A percentile compares a stretch with the other conserved stretches of the same genome.
These are phyloP conservation scores for Globisporangium rhizosaccharum DNA, from an alignment of 352 stramenopile species.

Conservation along the genomic window DNA sequence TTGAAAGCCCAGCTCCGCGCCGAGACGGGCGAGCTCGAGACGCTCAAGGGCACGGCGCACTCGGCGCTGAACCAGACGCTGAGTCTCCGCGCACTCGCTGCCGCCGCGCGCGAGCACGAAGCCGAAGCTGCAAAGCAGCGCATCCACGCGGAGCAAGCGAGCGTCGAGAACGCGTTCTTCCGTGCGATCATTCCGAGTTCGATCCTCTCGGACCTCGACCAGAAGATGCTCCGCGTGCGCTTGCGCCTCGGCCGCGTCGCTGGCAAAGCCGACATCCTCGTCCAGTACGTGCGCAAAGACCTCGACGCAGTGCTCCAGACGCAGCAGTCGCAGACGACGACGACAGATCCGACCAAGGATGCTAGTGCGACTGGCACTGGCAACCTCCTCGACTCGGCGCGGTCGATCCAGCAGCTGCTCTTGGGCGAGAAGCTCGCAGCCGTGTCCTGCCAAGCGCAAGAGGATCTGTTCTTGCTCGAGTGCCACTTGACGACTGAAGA, in stretches of 20 bases:
- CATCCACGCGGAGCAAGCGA: constrained; percentile 57
- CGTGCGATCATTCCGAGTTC: constrained; percentile 58
- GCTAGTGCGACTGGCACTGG: neutral
- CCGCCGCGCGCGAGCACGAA: constrained; percentile 56
- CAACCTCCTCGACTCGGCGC: constrained; percentile 22
- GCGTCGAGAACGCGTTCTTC: constrained; percentile 63
- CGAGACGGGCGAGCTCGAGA: constrained; percentile 65
- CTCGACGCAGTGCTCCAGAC: constrained; percentile 40
- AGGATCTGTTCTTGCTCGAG: constrained; percentile 72
- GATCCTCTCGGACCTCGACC: constrained; percentile 71
- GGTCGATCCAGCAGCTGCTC: constrained; percentile 45
- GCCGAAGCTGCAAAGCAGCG: constrained; percentile 65
- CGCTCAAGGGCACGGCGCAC: constrained; percentile 70
- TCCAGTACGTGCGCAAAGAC: constrained; percentile 65
- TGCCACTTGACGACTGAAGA: constrained; percentile 67
- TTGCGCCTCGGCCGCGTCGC: constrained; percentile 56
- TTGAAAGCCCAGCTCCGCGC: constrained; percentile 68
- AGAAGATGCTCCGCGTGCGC: constrained; percentile 66
- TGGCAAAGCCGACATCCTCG: constrained; percentile 64
- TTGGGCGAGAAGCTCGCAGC: constrained; percentile 55
- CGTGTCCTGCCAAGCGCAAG: constrained; percentile 55
- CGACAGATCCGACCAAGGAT: neutral
- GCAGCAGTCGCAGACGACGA: constrained; percentile 23
- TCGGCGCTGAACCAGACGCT: constrained; percentile 70
- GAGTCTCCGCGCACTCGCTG: constrained; percentile 52